These are phyloP conservation scores for Gryganskiella cystojenkinii DNA, from an alignment of 192 early-diverging fungal species.

Conservation along the genomic window DNA sequence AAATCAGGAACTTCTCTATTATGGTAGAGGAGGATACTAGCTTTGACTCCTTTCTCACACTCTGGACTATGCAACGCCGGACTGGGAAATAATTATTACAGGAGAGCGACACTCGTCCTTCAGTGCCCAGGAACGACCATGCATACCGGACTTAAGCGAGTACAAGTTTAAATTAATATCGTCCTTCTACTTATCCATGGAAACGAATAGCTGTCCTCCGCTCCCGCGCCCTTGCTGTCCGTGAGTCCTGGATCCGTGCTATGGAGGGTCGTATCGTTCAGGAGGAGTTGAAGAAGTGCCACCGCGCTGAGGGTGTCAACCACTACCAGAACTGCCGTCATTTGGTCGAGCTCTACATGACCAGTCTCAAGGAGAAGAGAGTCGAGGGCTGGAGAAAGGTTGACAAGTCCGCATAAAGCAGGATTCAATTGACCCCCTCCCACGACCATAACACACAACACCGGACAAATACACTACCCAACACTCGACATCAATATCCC, in stretches of 20 bases:
- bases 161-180: no score
- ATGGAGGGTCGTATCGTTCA: slow-evolving; percentile 88
- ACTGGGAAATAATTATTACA: no score
- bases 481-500: not conserved
- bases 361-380: slow-evolving; percentile 63
- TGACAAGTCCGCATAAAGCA: slow-evolving; percentile 36
- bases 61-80: no score
- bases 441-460: not conserved
- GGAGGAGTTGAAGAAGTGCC: slow-evolving; percentile 92
- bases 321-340: slow-evolving; percentile 92
- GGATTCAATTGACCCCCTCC: not conserved
- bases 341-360: slow-evolving; percentile 85
- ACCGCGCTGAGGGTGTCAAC: slow-evolving; percentile 93
- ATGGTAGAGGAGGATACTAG: no score
- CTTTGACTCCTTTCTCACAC: no score
- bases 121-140: no score
- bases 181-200: not conserved
- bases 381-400: slow-evolving; percentile 66
- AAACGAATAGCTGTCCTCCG: slow-evolving; percentile 63
- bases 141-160: no score
- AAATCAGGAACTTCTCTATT: no score
- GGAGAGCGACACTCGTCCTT: no score
- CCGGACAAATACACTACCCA: not conserved
- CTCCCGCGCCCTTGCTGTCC: slow-evolving; percentile 81
- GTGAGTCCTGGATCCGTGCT: slow-evolving; percentile 91